These are phyloP conservation scores for Triadica sebifera DNA, from an alignment of 345 rosid genomes.

Conservation along the genomic window DNA sequence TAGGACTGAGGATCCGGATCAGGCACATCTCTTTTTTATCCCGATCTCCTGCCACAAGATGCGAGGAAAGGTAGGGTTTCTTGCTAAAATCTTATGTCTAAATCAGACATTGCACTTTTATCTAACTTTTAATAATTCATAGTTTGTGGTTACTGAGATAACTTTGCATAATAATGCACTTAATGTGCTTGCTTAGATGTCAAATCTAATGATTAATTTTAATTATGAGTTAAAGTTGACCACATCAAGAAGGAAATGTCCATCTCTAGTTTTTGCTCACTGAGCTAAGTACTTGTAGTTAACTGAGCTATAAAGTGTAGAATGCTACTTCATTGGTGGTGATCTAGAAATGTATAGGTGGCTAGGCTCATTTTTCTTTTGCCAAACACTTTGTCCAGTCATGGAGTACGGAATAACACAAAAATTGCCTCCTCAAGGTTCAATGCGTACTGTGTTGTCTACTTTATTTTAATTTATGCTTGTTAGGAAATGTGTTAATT, in stretches of 20 bases:
- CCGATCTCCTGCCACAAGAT: slow-evolving; percentile 97
- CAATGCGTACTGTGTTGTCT: too few species aligned
- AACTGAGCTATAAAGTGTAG: neutral
- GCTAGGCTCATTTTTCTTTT: too few species aligned
- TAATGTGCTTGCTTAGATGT: neutral
- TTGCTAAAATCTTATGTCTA: neutral
- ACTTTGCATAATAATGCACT: neutral
- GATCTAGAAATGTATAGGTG: too few species aligned
- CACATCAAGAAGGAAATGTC: too few species aligned
- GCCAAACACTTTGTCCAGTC: too few species aligned
- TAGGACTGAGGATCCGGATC: slow-evolving; percentile 72
- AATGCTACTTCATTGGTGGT: neutral
- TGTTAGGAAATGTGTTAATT: too few species aligned
- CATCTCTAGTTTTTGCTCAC: neutral
- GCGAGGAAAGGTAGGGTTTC: slow-evolving; percentile 75
- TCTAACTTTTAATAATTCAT: neutral
- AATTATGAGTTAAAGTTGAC: too few species aligned
- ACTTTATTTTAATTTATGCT: too few species aligned
- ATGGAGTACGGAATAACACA: too few species aligned
- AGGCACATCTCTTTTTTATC: slow-evolving; percentile 85
- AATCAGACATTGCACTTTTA: too few species aligned
- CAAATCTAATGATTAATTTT: neutral
- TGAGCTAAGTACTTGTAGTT: neutral
- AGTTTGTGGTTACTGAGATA: neutral
- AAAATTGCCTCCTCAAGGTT: too few species aligned